Conservation (phyloP, 176 grass and related monocot genomes). For the Stipa capillata region DNA sequence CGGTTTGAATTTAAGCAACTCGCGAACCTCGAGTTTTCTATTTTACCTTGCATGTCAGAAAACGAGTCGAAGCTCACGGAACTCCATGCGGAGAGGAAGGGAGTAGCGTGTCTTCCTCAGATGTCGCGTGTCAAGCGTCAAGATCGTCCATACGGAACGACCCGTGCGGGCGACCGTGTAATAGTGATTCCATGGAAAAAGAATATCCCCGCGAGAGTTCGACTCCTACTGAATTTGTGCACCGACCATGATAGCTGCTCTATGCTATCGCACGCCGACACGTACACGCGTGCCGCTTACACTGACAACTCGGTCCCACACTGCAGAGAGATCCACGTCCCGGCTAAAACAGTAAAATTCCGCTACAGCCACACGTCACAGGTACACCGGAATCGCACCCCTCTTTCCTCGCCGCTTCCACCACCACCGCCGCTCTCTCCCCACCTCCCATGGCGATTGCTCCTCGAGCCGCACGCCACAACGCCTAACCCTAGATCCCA, state of each 20-base stretch:
- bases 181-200: too few relatives aligned
- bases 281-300: not conserved
- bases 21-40: too few relatives aligned
- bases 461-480: not conserved
- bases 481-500: conserved; percentile 25
- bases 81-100: too few relatives aligned
- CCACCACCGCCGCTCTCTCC: not conserved
- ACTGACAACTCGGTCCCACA: not conserved
- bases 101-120: too few relatives aligned
- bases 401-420: not conserved
- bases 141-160: too few relatives aligned
- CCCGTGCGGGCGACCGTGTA: too few relatives aligned
- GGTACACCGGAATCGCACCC: not conserved
- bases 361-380: not conserved
- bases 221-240: not conserved
- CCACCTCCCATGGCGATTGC: conserved; percentile 15
- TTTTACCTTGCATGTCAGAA: too few relatives aligned
- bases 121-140: too few relatives aligned
- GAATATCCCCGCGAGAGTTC: too few relatives aligned
- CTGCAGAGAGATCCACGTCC: not conserved
- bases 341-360: not conserved
- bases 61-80: too few relatives aligned
- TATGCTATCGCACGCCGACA: not conserved
- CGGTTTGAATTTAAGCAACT: too few relatives aligned
- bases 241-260: not conserved